Conservation (phyloP, 2,329 filamentous ascomycete genomes). For the Alternaria angustiovoidea region DNA sequence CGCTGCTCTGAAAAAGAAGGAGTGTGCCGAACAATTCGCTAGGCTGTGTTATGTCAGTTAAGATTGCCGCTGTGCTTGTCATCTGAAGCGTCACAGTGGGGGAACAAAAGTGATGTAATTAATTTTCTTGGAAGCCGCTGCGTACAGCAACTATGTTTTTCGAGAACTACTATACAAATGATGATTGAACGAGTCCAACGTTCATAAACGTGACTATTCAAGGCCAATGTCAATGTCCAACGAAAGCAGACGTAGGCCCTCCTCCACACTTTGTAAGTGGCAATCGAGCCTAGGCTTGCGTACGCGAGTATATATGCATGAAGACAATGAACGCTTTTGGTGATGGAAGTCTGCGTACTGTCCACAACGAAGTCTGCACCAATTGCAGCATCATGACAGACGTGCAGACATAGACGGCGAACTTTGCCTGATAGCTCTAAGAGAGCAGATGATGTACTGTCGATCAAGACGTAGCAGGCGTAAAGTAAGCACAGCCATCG, state of each 20-base stretch:
- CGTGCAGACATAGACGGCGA: not conserved
- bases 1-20: not conserved
- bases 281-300: not conserved
- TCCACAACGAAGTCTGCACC: constrained; percentile 4
- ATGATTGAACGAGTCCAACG: not conserved
- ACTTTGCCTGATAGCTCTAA: not conserved
- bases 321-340: constrained; percentile 19
- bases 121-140: not conserved
- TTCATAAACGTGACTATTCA: not conserved
- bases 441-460: constrained; percentile 1
- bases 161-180: constrained; percentile 16
- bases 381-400: constrained; percentile 5
- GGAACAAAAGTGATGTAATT: not conserved
- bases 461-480: constrained; percentile 3
- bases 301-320: constrained; percentile 11
- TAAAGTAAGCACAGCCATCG: constrained; percentile 3
- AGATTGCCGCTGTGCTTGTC: not conserved
- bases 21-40: not conserved
- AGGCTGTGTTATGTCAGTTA: not conserved
- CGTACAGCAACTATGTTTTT: not conserved
- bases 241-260: constrained; percentile 1
- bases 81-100: not conserved
- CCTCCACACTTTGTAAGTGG: constrained; percentile 3
- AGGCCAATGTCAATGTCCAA: not conserved
- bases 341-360: constrained; percentile 1